Percentiles rank a stretch among this genome's conserved stretches.
phyloP scores from a whole-genome alignment of 2,329 filamentous ascomycete genomes.

The Keithomyces neogunnii region DNA sequence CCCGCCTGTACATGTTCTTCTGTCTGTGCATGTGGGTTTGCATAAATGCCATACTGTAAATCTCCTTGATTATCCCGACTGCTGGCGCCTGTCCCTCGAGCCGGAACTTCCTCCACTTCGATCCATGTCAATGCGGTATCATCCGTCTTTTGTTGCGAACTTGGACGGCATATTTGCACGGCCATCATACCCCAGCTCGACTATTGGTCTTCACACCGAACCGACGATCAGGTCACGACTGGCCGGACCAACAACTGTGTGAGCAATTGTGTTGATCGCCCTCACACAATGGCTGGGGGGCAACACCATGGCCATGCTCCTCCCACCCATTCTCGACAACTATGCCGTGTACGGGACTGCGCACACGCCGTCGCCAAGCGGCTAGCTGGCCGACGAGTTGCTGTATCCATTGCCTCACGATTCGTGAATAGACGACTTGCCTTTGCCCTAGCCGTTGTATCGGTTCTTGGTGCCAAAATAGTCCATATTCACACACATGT shows the following conservation, averaged over 20 bases:
- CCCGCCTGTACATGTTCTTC: too few relatives aligned
- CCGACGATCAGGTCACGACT: neutral
- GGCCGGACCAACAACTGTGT: neutral
- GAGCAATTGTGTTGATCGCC: neutral
- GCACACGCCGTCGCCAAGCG: neutral
- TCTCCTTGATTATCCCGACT: too few relatives aligned
- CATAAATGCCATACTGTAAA: too few relatives aligned
- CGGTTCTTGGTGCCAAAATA: conserved; percentile 19
- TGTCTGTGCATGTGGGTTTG: too few relatives aligned
- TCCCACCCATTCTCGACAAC: neutral
- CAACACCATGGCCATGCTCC: neutral
- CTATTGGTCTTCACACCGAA: neutral
- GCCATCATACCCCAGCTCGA: neutral
- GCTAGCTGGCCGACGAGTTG: neutral
- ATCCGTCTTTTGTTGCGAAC: too few relatives aligned
- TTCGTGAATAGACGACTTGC: conserved; percentile 20
- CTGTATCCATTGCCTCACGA: conserved; percentile 5
- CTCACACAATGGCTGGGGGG: neutral
- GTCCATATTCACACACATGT: conserved; percentile 21
- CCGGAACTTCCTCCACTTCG: too few relatives aligned
- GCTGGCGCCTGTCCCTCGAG: too few relatives aligned
- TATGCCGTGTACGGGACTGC: neutral
- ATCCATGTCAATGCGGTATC: too few relatives aligned
- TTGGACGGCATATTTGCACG: too few relatives aligned
- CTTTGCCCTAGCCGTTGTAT: conserved; percentile 19